Evolutionary conservation across 768 basidiomycete species (phyloP), one percentile per base, ranked within the genome.

Genomic region (Trametes gibbosa): DNA sequence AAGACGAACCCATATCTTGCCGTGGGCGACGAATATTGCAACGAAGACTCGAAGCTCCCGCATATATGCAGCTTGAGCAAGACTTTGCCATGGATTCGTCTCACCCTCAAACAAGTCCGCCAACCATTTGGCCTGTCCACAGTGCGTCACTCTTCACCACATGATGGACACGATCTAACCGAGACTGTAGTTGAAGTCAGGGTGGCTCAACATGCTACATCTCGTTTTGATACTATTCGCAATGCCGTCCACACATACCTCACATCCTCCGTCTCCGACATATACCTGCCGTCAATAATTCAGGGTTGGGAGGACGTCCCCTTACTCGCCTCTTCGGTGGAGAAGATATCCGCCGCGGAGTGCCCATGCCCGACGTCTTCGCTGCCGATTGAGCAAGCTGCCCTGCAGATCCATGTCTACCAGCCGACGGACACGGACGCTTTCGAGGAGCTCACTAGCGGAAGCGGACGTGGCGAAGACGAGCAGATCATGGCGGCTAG

Each of bases 401-500:
- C 74, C 8, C 79, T 95, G 37, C 84, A 91, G 63, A 85, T 97
- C 54, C 92, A 99, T 68, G 84, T 97, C 14, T 99, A 98, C 69
- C 88, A 94, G 59, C 86, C 90, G 10, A 81, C 81, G 0, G 84
- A 89, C 56, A 74, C 78, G 1, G 86, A 90, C 59, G 75, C 81
- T 0, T 82, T 85, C 43, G 86, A 89, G 67, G 92, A 96, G 61
- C 90, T 92, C 63, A 79, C 83, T 42, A 77, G 77, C 69, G 69
- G 77, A 59, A 81, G 67, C 54, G 76, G 68, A 1, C 73, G 77
- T 50, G 80, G 80, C 27, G 89, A 89, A 21, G 80, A 78, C 21
- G 90, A 86, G 43, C 85, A 88, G 59, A 85, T 92, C 0, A 89
- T 89, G 77, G 92, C 96, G 12, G 97, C 95, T 1, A 90, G 83